phyloP scores from a whole-genome alignment of 2,329 filamentous ascomycete genomes.

The Monilinia polystroma region DNA sequence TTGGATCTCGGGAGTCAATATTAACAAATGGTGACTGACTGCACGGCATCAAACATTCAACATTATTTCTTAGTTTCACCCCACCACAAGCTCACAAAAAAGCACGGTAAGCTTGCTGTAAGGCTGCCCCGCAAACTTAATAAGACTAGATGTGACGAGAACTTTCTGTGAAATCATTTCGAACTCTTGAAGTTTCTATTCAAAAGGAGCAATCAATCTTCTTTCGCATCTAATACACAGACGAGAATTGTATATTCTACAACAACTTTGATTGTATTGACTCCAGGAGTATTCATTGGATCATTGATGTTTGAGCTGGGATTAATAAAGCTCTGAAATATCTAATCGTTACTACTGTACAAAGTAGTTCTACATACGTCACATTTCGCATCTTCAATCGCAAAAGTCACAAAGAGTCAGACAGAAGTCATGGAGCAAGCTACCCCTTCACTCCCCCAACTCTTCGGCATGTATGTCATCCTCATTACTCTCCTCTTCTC shows the following conservation, averaged over 20 bases:
- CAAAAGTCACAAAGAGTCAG: not conserved
- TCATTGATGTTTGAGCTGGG: not conserved
- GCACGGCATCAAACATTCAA: no score
- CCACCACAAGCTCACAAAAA: not conserved
- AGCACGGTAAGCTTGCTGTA: no score
- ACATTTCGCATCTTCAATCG: constrained; percentile 2
- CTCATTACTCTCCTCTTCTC: no score
- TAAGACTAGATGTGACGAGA: constrained; percentile 11
- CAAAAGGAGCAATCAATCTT: not conserved
- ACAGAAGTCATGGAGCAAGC: constrained; percentile 17
- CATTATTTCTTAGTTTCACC: not conserved
- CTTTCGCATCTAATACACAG: not conserved
- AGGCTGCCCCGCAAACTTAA: not conserved
- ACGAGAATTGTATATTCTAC: not conserved
- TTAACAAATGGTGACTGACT: no score
- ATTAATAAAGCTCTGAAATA: not conserved
- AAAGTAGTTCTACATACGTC: not conserved
- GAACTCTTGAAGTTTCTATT: not conserved
- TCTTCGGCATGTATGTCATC: constrained; percentile 36
- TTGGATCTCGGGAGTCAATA: no score
- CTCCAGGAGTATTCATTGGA: not conserved
- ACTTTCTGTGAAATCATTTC: constrained; percentile 4
- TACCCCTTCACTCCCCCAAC: constrained; percentile 30
- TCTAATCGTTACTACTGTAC: not conserved
- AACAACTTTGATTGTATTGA: not conserved